These are phyloP conservation scores for Calonectria pseudoturangicola DNA, from an alignment of 2,329 filamentous ascomycete species.

Conservation along the genomic window DNA sequence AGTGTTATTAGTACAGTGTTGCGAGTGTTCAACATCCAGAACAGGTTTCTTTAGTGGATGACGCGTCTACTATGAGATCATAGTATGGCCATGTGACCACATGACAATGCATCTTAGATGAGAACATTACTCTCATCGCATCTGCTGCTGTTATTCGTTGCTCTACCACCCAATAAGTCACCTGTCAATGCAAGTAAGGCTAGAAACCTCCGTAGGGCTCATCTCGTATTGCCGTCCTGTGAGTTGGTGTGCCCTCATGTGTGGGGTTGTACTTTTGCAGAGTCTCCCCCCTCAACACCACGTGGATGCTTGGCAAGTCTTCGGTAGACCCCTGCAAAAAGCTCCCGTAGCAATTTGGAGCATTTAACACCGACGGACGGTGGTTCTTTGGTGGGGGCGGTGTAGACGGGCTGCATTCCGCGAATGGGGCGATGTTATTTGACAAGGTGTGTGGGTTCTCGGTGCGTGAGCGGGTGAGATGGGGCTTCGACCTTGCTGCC, in stretches of 20 bases:
- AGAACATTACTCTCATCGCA: too few relatives aligned
- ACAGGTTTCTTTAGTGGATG: neutral
- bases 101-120: neutral
- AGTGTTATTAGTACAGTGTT: neutral
- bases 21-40: neutral
- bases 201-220: neutral
- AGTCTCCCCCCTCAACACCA: neutral
- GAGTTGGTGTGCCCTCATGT: neutral
- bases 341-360: neutral
- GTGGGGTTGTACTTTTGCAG: neutral
- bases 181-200: too few relatives aligned
- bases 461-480: neutral
- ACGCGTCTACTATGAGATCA: neutral
- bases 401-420: constrained; percentile 19
- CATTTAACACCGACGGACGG: neutral
- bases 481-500: neutral
- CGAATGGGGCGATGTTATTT: neutral
- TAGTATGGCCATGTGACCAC: neutral
- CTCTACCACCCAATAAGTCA: neutral
- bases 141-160: neutral
- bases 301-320: neutral
- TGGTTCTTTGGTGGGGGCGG: constrained; percentile 14
- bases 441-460: neutral
- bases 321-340: neutral
- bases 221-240: neutral